phyloP scores from a whole-genome alignment of 257 asterid species.

The Ilex asprella region DNA sequence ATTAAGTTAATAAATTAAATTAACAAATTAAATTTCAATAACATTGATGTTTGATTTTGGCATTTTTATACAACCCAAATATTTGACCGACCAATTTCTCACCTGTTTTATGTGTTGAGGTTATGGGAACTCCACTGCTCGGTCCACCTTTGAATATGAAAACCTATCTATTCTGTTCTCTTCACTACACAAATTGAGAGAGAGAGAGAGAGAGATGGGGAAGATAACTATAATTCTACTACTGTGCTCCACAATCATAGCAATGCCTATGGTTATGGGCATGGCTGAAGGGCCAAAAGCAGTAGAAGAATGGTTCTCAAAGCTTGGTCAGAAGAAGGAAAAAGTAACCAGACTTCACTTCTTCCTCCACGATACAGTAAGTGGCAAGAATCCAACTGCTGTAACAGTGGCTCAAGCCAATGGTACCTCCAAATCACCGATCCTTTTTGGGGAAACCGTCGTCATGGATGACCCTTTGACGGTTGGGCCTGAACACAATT shows the following conservation, averaged over 20 bases:
- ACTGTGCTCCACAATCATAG: not conserved
- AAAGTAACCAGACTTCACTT: not conserved
- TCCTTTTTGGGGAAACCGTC: not conserved
- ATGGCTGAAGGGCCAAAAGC: not conserved
- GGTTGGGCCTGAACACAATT: not conserved
- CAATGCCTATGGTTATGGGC: not conserved
- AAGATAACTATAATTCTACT: not conserved
- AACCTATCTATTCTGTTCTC: too few relatives aligned
- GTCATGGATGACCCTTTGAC: not conserved
- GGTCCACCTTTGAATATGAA: too few relatives aligned
- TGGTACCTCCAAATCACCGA: not conserved
- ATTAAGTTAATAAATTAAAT: too few relatives aligned
- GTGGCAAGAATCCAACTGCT: not conserved
- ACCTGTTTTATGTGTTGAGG: too few relatives aligned
- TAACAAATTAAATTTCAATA: too few relatives aligned
- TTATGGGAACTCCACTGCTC: too few relatives aligned
- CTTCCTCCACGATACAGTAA: not conserved
- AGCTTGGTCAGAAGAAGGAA: not conserved
- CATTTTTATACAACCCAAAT: too few relatives aligned
- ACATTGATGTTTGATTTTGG: too few relatives aligned
- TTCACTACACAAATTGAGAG: not conserved
- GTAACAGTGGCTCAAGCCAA: not conserved
- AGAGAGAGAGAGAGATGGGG: slow-evolving; percentile 1
- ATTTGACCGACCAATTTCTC: too few relatives aligned
- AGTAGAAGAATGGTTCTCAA: slow-evolving; percentile 1